Evolutionary conservation across 2,329 filamentous ascomycete genomes (phyloP), one percentile per base, ranked within the genome.

Genomic region (Colletotrichum kahawae): DNA sequence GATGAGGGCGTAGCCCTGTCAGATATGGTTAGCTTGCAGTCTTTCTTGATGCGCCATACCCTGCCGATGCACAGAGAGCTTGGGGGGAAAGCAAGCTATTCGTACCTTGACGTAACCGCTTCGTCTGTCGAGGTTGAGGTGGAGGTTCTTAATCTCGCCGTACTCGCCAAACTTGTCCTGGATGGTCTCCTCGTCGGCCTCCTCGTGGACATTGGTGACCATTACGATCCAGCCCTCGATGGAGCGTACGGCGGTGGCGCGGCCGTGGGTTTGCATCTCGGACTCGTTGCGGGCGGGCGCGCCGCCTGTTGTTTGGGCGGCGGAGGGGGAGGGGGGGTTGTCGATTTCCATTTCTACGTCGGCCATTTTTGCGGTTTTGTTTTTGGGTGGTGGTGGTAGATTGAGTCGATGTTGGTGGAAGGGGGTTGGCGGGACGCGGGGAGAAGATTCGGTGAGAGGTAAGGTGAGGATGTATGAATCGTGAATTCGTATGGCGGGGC

Each of bases 151-250:
- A 81, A 97, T 95, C 85, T 96, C 94, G 79, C 95, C 95, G 81
- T 90, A 97, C 80, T 97, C 95, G 80, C 92, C 93, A 83, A 97
- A 97, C 83, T 92, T 90, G 83, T 97, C 95, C 80, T 94, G 93
- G 71, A 97, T 84, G 60, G 94, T 93, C 86, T 97, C 95, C 85
- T 97, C 95, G 79, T 93, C 94, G 65, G 95, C 94, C 84, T 97
- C 95, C 82, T 97, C 95, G 86, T 97, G 95, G 38, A 97, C 93
- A 81, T 97, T 97, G 67, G 94, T 96, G 78, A 95, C 94, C 77
- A 95, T 92, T 81, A 97, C 89, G 84, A 97, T 97, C 95, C 95
- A 97, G 79, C 95, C 95, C 85, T 97, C 95, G 81, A 97, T 96
- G 70, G 93, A 95, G 80, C 95, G 94, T 75, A 97, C 95, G 29